phyloP scores from a whole-genome alignment of 1,284 basidiomycete genomes.

The Rhodotorula sp. region DNA sequence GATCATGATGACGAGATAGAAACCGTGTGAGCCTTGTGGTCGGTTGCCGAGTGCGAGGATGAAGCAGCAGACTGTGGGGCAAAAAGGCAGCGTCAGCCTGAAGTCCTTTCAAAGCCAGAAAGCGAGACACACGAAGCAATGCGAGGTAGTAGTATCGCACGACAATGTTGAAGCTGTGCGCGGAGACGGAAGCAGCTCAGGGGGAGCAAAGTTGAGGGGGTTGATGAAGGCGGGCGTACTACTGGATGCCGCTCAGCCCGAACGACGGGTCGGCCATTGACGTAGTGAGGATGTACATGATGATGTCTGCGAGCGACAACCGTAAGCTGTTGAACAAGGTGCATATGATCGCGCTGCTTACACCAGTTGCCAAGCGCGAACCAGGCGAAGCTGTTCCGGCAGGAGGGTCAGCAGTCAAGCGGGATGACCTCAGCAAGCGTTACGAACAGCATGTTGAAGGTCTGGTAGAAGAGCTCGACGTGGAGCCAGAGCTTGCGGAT shows the following conservation, averaged over 20 bases:
- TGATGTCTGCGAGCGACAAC: constrained; percentile 41
- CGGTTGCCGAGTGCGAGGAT: constrained; percentile 86
- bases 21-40: constrained; percentile 80
- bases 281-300: constrained; percentile 39
- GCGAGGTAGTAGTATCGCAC: constrained; percentile 85
- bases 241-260: constrained; percentile 58
- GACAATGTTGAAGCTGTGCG: constrained; percentile 64
- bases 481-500: constrained; percentile 90
- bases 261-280: constrained; percentile 66
- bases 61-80: constrained; percentile 74
- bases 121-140: constrained; percentile 16
- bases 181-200: too few relatives aligned
- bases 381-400: constrained; percentile 10
- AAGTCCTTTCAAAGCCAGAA: background rate
- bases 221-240: constrained; percentile 50
- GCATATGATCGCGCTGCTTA: constrained; percentile 54
- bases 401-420: constrained; percentile 60
- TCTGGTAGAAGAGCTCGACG: constrained; percentile 87
- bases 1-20: constrained; percentile 74
- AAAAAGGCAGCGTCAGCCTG: too few relatives aligned
- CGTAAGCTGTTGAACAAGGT: constrained; percentile 56
- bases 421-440: too few relatives aligned
- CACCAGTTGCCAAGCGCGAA: constrained; percentile 70
- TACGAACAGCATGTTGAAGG: constrained; percentile 68
- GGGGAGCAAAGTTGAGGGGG: too few relatives aligned